Evolutionary conservation across 2,329 filamentous ascomycete species (phyloP).

Genomic region (Trichophaea hybrida): DNA sequence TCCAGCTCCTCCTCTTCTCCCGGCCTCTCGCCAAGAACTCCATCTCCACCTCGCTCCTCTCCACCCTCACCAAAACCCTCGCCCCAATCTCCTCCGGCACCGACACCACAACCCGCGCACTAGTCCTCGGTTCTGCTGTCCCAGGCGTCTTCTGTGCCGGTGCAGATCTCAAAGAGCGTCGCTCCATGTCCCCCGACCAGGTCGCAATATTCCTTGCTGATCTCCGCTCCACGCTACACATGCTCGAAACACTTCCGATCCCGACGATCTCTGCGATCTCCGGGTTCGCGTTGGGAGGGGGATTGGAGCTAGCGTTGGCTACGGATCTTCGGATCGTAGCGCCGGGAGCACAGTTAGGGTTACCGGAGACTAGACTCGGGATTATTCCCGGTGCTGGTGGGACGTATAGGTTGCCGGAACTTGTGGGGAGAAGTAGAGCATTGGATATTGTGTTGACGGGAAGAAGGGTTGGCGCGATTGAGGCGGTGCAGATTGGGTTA

Average conservation of each 20-base stretch:
- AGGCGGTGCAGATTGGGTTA: conserved; percentile 83
- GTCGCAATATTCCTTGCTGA: conserved; percentile 62
- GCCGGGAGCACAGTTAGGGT: conserved; percentile 60
- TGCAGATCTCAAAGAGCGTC: conserved; percentile 60
- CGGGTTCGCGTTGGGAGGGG: conserved; percentile 77
- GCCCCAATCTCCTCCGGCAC: conserved; percentile 51
- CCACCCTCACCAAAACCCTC: conserved; percentile 56
- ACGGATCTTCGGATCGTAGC: conserved; percentile 81
- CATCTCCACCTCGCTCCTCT: conserved; percentile 64
- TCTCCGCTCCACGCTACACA: conserved; percentile 61
- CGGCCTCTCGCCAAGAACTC: conserved; percentile 76
- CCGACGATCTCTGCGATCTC: conserved; percentile 82
- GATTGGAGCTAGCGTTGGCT: conserved; percentile 79
- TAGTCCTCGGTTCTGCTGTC: conserved; percentile 75
- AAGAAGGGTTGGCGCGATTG: conserved; percentile 63
- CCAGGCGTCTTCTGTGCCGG: conserved; percentile 62
- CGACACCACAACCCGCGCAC: conserved; percentile 51
- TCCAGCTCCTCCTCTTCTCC: conserved; percentile 79
- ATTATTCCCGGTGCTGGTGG: conserved; percentile 93
- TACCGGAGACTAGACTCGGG: conserved; percentile 82
- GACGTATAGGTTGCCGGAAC: conserved; percentile 67
- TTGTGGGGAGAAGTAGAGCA: conserved; percentile 71
- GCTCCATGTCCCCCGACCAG: conserved; percentile 36
- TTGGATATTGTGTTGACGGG: conserved; percentile 83
- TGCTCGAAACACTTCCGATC: conserved; percentile 61